Evolutionary conservation across 208 protist species (phyloP).

Genomic region (Leptomonas seymouri): DNA sequence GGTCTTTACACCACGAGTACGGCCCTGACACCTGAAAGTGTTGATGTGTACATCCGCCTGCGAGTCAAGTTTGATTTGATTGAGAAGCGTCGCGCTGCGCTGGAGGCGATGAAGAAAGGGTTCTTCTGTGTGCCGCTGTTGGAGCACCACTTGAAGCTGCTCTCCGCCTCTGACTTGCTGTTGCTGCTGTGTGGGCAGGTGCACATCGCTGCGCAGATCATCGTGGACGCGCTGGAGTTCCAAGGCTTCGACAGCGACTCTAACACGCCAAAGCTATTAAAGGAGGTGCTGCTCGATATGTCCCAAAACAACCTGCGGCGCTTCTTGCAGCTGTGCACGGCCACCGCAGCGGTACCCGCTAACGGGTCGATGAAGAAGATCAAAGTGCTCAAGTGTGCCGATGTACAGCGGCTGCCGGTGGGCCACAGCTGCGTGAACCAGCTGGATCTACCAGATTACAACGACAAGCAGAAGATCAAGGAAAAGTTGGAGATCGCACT

Average conservation of each 20-base stretch:
- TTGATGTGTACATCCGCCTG: slow-evolving; percentile 64
- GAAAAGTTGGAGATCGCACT: slow-evolving; percentile 59
- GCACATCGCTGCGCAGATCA: slow-evolving; percentile 51
- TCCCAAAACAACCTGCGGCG: slow-evolving; percentile 72
- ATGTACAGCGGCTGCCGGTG: slow-evolving; percentile 54
- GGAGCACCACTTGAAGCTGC: slow-evolving; percentile 56
- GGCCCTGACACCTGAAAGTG: slow-evolving; percentile 47
- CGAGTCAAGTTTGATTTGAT: slow-evolving; percentile 54
- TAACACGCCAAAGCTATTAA: slow-evolving; percentile 54
- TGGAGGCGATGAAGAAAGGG: slow-evolving; percentile 55
- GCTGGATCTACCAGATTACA: slow-evolving; percentile 71
- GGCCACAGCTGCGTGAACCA: slow-evolving; percentile 72
- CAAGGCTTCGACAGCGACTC: slow-evolving; percentile 51
- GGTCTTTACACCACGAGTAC: slow-evolving; percentile 41
- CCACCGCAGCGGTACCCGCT: slow-evolving; percentile 42
- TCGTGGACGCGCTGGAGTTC: slow-evolving; percentile 63
- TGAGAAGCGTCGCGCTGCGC: slow-evolving; percentile 33
- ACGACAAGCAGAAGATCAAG: slow-evolving; percentile 46
- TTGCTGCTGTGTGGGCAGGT: slow-evolving; percentile 65
- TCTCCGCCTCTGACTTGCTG: slow-evolving; percentile 57
- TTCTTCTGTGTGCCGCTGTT: slow-evolving; percentile 50
- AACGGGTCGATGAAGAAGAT: slow-evolving; percentile 51
- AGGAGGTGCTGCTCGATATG: slow-evolving; percentile 53
- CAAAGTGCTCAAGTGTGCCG: slow-evolving; percentile 49
- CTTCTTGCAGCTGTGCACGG: slow-evolving; percentile 74